phyloP scores from a whole-genome alignment of 371 early-diverging fungal genomes.

The Cokeromyces recurvatus region DNA sequence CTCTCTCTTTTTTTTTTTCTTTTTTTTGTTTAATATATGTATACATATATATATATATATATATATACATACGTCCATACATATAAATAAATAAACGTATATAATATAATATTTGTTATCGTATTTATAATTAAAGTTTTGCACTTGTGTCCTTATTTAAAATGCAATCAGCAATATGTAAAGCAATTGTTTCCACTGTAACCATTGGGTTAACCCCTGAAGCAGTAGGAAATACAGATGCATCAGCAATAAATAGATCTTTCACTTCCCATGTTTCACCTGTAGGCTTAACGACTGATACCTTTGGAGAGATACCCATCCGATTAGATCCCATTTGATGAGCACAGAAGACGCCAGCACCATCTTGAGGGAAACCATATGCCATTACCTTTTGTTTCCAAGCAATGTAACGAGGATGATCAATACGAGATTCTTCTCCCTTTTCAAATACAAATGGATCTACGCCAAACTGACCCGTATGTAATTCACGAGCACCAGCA shows the following conservation, averaged over 20 bases:
- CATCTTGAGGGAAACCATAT: conserved; percentile 27
- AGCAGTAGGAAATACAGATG: conserved; percentile 68
- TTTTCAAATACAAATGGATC: conserved; percentile 36
- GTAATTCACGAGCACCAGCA: conserved; percentile 64
- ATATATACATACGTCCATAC: too few species aligned
- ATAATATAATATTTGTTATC: too few species aligned
- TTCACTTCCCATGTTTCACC: conserved; percentile 77
- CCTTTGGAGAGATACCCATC: conserved; percentile 57
- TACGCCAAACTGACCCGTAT: conserved; percentile 49
- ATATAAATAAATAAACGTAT: too few species aligned
- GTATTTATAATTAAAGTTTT: conserved; percentile 21
- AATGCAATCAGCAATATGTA: conserved; percentile 31
- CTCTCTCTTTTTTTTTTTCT: background rate
- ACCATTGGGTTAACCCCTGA: conserved; percentile 79
- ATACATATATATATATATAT: background rate
- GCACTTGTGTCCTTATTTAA: conserved; percentile 5
- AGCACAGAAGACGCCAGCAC: conserved; percentile 40
- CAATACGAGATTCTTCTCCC: conserved; percentile 27
- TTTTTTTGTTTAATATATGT: conserved; percentile 1
- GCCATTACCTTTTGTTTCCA: conserved; percentile 26
- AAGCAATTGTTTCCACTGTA: conserved; percentile 42
- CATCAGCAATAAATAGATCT: conserved; percentile 70
- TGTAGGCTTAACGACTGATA: conserved; percentile 61
- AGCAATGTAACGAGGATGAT: conserved; percentile 30
- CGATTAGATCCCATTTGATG: conserved; percentile 72